Evolutionary conservation across 2,329 filamentous ascomycete species (phyloP).

Genomic region (Botrytis aclada): DNA sequence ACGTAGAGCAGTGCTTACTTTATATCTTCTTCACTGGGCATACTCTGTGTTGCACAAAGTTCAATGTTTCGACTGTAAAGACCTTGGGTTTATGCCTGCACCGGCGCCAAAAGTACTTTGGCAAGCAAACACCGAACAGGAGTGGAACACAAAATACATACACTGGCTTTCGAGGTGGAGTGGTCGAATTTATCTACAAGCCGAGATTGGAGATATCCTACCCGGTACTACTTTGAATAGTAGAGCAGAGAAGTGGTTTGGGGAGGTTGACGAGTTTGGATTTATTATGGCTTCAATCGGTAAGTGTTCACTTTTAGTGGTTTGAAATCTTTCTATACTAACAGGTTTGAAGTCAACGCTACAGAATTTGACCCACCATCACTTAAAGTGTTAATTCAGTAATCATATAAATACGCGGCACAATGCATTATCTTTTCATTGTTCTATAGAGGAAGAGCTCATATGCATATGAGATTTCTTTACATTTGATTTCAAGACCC

Average conservation of each 20-base stretch:
- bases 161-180: not conserved
- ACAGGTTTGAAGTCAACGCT: not conserved
- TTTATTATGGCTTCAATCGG: not conserved
- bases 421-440: not conserved
- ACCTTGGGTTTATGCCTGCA: not conserved
- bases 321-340: not conserved
- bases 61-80: not conserved
- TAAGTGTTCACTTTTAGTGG: fast-evolving
- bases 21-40: not conserved
- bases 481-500: not conserved
- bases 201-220: not conserved
- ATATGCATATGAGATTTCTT: not conserved
- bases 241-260: not conserved
- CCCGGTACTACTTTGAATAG: not conserved
- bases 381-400: not conserved
- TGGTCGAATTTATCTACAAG: not conserved
- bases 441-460: not conserved
- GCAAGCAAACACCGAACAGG: not conserved
- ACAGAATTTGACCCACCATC: not conserved
- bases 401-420: not conserved
- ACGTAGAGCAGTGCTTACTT: not conserved
- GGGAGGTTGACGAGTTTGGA: not conserved
- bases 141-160: not conserved
- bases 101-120: not conserved
- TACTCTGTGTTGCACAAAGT: not conserved